phyloP scores from a whole-genome alignment of 106 monocot genomes.

The Amphibolis antarctica region DNA sequence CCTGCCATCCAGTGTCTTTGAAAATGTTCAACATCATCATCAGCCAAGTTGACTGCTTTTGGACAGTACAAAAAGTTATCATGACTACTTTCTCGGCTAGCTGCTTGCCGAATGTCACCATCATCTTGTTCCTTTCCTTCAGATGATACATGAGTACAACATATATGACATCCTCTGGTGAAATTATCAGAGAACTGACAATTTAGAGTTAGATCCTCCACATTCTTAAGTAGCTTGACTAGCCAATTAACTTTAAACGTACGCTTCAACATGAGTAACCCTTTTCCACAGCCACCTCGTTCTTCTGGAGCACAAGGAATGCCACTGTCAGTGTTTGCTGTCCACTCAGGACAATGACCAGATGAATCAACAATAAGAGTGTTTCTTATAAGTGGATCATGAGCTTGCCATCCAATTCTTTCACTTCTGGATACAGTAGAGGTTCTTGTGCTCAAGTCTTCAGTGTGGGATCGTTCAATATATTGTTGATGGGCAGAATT shows the following conservation, averaged over 20 bases:
- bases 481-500: neutral
- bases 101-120: conserved; percentile 13
- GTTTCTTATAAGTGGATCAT: conserved; percentile 10
- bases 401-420: conserved; percentile 22
- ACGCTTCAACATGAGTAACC: conserved; percentile 15
- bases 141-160: conserved; percentile 3
- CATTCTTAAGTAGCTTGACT: conserved; percentile 12
- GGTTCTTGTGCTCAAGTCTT: neutral
- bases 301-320: conserved; percentile 22
- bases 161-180: neutral
- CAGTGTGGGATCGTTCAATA: neutral
- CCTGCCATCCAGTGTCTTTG: conserved; percentile 49
- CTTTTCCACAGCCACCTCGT: conserved; percentile 34
- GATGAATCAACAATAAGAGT: conserved; percentile 11
- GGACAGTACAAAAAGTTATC: conserved; percentile 59
- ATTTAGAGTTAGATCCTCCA: conserved; percentile 2
- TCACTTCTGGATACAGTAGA: neutral
- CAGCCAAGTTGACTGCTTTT: conserved; percentile 18
- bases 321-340: conserved; percentile 11
- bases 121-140: conserved; percentile 2
- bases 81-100: conserved; percentile 24
- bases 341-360: neutral
- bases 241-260: conserved; percentile 15
- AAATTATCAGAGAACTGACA: neutral
- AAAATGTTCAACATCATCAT: conserved; percentile 33